These are phyloP conservation scores for Cymodocea nodosa DNA, from an alignment of 116 monocot species.

Conservation along the genomic window DNA sequence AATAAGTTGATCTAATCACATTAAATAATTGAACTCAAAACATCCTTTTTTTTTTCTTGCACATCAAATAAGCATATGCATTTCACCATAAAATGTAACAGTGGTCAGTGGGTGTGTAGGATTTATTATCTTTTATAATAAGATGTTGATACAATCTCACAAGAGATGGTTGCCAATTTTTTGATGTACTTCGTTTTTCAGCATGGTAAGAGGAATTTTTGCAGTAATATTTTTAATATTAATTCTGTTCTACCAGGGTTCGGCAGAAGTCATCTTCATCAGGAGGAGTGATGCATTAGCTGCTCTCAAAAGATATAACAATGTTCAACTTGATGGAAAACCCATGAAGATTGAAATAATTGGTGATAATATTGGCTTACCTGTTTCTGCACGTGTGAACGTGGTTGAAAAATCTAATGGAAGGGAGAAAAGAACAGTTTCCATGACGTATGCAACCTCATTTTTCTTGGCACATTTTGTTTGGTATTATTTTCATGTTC, in stretches of 20 bases:
- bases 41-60: too few species aligned
- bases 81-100: too few species aligned
- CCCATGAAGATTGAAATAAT: constrained; percentile 95
- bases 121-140: too few species aligned
- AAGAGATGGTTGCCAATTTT: too few species aligned
- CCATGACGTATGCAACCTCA: constrained; percentile 12
- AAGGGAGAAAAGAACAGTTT: constrained; percentile 16
- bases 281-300: constrained; percentile 68
- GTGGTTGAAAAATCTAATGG: constrained; percentile 15
- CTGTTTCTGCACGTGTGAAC: constrained; percentile 22
- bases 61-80: too few species aligned
- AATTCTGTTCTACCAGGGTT: constrained; percentile 36
- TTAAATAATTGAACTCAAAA: too few species aligned
- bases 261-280: constrained; percentile 78
- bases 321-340: constrained; percentile 94
- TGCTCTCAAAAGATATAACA: constrained; percentile 85
- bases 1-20: too few species aligned
- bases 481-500: background rate
- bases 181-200: too few species aligned
- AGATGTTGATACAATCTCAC: too few species aligned
- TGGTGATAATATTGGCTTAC: constrained; percentile 13
- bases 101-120: too few species aligned
- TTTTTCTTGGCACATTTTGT: background rate
- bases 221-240: background rate
- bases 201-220: too few species aligned